Evolutionary conservation across 768 basidiomycete species (phyloP).

Genomic region (Rhodocollybia butyracea): DNA sequence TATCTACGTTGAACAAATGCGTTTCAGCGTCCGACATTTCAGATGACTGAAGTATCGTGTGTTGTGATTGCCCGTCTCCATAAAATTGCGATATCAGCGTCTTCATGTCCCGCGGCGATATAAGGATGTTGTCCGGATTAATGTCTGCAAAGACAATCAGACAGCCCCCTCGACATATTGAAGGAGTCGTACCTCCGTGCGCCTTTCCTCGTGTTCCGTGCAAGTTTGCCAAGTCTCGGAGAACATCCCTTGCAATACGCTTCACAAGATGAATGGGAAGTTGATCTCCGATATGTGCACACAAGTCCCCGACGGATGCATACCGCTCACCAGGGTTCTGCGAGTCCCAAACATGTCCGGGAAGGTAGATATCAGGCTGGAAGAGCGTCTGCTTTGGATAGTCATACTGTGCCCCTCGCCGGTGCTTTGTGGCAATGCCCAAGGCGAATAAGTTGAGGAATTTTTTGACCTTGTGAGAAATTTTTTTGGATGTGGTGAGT

Average conservation of each 20-base stretch:
- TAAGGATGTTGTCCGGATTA: conserved; percentile 15
- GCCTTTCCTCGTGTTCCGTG: conserved; percentile 13
- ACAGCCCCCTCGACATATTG: background rate
- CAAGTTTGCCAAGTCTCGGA: conserved; percentile 17
- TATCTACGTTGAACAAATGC: conserved; percentile 1
- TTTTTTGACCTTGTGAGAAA: background rate
- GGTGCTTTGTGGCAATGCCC: background rate
- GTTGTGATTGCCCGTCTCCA: background rate
- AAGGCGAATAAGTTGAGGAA: background rate
- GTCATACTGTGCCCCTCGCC: background rate
- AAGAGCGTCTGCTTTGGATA: background rate
- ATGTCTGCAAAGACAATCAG: conserved; percentile 15
- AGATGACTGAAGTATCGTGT: conserved; percentile 2
- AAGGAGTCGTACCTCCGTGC: conserved; percentile 15
- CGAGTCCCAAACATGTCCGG: conserved; percentile 12
- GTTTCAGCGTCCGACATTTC: conserved; percentile 7
- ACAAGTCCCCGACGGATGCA: conserved; percentile 19
- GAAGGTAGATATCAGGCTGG: background rate
- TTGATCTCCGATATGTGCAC: conserved; percentile 17
- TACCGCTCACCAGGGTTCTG: conserved; percentile 15
- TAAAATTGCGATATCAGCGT: conserved; percentile 16
- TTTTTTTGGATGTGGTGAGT: background rate
- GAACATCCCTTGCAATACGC: conserved; percentile 24
- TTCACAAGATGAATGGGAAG: conserved; percentile 24
- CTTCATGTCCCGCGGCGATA: conserved; percentile 15